These are phyloP conservation scores for Phialophora tarda DNA, from an alignment of 2,329 filamentous ascomycete genomes.

Conservation along the genomic window DNA sequence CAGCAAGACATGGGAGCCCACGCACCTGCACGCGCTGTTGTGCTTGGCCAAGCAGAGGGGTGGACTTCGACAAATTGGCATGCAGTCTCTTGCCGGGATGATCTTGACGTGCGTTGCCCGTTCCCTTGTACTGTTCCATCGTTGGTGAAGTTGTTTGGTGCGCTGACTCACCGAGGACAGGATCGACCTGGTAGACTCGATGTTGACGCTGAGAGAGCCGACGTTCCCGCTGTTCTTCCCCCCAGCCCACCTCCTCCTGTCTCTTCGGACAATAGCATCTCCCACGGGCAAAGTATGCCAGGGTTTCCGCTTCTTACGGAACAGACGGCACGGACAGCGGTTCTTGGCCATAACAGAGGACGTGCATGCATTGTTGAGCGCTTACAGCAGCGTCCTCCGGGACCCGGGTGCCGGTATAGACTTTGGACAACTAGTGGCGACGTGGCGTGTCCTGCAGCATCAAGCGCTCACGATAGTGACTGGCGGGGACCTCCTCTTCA, in stretches of 20 bases:
- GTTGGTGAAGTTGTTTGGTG: too few relatives aligned
- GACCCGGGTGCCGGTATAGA: slow-evolving; percentile 15
- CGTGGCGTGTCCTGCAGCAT: slow-evolving; percentile 25
- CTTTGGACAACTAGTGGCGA: slow-evolving; percentile 22
- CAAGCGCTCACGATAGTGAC: slow-evolving; percentile 15
- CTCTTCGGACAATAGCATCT: slow-evolving; percentile 5
- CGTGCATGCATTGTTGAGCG: slow-evolving; percentile 14
- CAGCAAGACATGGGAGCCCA: slow-evolving; percentile 22
- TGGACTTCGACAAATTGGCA: slow-evolving; percentile 18
- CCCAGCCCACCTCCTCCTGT: not conserved
- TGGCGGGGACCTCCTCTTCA: slow-evolving; percentile 19
- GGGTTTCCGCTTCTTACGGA: slow-evolving; percentile 17
- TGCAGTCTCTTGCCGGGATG: slow-evolving; percentile 20
- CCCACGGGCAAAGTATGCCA: not conserved
- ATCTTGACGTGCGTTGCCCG: slow-evolving; percentile 19
- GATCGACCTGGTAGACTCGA: slow-evolving; percentile 21
- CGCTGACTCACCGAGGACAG: slow-evolving; percentile 7
- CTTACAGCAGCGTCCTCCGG: slow-evolving; percentile 13
- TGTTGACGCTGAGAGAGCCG: slow-evolving; percentile 17
- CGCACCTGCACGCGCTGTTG: slow-evolving; percentile 24
- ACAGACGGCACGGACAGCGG: not conserved
- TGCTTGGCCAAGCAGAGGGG: slow-evolving; percentile 21
- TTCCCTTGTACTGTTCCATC: not conserved
- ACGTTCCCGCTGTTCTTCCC: slow-evolving; percentile 20
- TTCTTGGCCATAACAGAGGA: slow-evolving; percentile 14